These are phyloP conservation scores for Trametes cubensis DNA, from an alignment of 768 basidiomycete genomes.

Conservation along the genomic window DNA sequence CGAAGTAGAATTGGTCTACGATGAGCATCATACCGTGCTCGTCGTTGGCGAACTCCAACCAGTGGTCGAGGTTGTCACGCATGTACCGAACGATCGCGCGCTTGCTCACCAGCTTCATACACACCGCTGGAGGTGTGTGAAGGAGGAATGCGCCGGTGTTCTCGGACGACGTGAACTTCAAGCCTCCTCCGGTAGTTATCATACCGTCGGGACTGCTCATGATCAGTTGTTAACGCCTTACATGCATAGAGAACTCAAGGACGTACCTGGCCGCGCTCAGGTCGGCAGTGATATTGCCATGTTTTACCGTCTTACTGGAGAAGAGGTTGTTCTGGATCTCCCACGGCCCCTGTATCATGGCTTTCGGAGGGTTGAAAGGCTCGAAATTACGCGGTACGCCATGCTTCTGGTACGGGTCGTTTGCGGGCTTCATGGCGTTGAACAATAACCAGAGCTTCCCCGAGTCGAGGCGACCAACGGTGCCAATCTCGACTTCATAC, in stretches of 20 bases:
- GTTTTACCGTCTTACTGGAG: not conserved
- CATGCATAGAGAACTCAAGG: not conserved
- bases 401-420: conserved; percentile 13
- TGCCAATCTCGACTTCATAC: conserved; percentile 15
- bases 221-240: not conserved
- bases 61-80: conserved; percentile 12
- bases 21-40: conserved; percentile 7
- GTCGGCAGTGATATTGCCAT: not conserved
- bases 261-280: not conserved
- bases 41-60: conserved; percentile 16
- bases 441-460: conserved; percentile 17
- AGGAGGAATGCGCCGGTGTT: conserved; percentile 14
- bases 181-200: not conserved
- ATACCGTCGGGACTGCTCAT: not conserved
- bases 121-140: not conserved
- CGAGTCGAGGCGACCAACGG: conserved; percentile 13
- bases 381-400: conserved; percentile 8
- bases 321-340: not conserved
- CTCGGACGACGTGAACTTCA: conserved; percentile 2
- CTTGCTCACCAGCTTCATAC: not conserved
- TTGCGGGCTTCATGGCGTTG: conserved; percentile 4
- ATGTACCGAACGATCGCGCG: conserved; percentile 22
- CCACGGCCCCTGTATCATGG: not conserved
- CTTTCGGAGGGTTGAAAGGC: not conserved
- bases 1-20: conserved; percentile 10